phyloP scores from a whole-genome alignment of 2,329 filamentous ascomycete species.

The Clarireedia paspali region DNA sequence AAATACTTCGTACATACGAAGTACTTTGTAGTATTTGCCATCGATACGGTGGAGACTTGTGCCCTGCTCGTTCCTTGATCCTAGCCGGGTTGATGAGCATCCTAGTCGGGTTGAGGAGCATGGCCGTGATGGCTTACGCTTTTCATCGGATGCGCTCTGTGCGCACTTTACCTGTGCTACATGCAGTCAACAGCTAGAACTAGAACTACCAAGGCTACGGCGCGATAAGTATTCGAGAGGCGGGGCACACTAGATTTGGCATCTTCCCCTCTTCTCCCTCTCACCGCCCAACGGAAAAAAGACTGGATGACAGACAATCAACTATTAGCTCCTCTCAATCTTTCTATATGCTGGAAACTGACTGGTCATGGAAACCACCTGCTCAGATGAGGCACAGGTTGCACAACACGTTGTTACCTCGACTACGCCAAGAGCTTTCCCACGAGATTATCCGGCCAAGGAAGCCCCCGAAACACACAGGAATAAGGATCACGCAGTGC shows the following conservation, averaged over 20 bases:
- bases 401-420: too few relatives aligned
- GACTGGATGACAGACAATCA: too few relatives aligned
- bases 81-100: background rate
- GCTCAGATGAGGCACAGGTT: too few relatives aligned
- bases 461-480: background rate
- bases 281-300: too few relatives aligned
- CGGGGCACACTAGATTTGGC: background rate
- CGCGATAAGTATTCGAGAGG: constrained; percentile 4
- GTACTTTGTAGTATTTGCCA: background rate
- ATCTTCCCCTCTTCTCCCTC: too few relatives aligned
- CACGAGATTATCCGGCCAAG: background rate
- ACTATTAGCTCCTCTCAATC: too few relatives aligned
- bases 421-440: too few relatives aligned
- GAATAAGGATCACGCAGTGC: background rate
- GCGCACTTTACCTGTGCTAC: background rate
- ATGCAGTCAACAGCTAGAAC: too few relatives aligned
- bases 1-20: background rate
- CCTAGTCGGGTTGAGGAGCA: background rate
- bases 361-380: too few relatives aligned
- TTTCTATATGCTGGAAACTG: too few relatives aligned
- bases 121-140: background rate
- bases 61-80: background rate
- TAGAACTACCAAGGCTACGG: background rate
- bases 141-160: constrained; percentile 1
- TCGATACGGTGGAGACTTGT: background rate